Conservation (phyloP, 2,329 filamentous ascomycete species). For the Parascedosporium putredinis region DNA sequence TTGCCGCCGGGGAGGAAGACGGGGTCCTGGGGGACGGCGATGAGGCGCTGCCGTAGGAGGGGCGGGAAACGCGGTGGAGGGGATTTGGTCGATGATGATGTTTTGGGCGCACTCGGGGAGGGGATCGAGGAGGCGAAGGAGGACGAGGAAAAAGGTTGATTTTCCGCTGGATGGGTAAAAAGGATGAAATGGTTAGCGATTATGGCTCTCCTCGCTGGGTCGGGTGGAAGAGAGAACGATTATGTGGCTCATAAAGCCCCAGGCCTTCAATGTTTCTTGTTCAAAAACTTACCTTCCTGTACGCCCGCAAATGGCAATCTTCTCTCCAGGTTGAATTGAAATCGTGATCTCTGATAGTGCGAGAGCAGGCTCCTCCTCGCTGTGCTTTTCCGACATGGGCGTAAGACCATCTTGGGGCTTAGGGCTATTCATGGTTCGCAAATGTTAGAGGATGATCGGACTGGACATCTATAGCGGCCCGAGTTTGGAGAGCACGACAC, state of each 20-base stretch:
- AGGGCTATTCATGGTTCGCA: constrained; percentile 9
- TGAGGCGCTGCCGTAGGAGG: constrained; percentile 34
- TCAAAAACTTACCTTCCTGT: constrained; percentile 19
- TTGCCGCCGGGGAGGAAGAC: constrained; percentile 37
- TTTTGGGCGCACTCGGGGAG: constrained; percentile 14
- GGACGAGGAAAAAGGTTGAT: constrained; percentile 29
- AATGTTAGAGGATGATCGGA: background rate
- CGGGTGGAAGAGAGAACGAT: constrained; percentile 8
- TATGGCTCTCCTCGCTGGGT: constrained; percentile 9
- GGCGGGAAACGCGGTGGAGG: constrained; percentile 22
- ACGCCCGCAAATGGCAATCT: constrained; percentile 25
- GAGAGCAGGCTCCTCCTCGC: constrained; percentile 11
- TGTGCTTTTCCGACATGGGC: background rate
- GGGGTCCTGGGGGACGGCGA: constrained; percentile 43
- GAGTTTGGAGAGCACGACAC: background rate
- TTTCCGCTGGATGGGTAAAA: constrained; percentile 24
- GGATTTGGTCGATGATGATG: constrained; percentile 40
- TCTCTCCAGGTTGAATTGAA: constrained; percentile 20
- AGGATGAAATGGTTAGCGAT: background rate
- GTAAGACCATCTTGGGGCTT: constrained; percentile 10
- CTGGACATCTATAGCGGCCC: background rate
- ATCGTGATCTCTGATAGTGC: constrained; percentile 19
- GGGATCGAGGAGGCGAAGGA: constrained; percentile 31
- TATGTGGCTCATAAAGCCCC: background rate
- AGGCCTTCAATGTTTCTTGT: too few relatives aligned